Conservation (phyloP, 441 rosid genomes). For the Cnidoscolus chayamansa region DNA sequence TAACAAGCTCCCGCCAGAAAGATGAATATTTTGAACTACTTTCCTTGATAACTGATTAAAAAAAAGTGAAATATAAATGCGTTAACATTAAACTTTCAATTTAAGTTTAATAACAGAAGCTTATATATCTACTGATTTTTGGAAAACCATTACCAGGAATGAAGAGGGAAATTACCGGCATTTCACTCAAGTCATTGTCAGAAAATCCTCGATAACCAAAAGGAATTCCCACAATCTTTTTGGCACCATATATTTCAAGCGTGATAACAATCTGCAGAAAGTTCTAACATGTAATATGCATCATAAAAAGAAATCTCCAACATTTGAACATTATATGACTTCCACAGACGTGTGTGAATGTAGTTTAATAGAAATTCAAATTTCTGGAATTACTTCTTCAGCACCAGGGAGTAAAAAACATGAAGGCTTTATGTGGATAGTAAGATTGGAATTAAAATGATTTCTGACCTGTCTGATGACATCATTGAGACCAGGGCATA, state of each 20-base stretch:
- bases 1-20: constrained; percentile 94
- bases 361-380: not conserved
- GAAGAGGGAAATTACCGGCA: constrained; percentile 50
- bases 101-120: not conserved
- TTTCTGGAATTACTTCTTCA: constrained; percentile 6
- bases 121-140: not conserved
- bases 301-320: constrained; percentile 12
- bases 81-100: constrained; percentile 1
- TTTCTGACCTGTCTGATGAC: constrained; percentile 82
- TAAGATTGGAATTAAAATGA: constrained; percentile 17
- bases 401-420: not conserved
- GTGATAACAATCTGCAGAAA: constrained; percentile 85
- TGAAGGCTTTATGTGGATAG: constrained; percentile 1
- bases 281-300: constrained; percentile 16
- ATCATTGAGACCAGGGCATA: constrained; percentile 98
- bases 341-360: not conserved
- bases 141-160: constrained; percentile 12
- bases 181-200: constrained; percentile 64
- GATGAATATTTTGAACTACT: constrained; percentile 93
- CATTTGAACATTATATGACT: not conserved
- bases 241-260: constrained; percentile 96
- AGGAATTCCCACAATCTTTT: constrained; percentile 88
- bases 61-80: constrained; percentile 19
- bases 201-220: constrained; percentile 90
- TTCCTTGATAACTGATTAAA: constrained; percentile 70